phyloP scores from a whole-genome alignment of 1,284 basidiomycete genomes.

The Leccinum griseonigrum region DNA sequence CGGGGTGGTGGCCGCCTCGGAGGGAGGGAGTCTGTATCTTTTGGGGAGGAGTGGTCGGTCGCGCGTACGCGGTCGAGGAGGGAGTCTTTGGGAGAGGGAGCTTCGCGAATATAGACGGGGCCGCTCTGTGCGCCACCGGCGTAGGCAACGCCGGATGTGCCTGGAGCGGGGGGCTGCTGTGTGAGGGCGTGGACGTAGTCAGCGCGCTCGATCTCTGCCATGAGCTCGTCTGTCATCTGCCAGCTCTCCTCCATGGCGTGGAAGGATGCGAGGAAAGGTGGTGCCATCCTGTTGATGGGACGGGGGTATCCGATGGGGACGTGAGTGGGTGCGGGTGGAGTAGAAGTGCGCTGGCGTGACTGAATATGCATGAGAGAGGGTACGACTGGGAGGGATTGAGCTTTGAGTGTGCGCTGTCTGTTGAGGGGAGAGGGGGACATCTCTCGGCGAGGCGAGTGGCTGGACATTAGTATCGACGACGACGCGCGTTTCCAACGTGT shows the following conservation, averaged over 20 bases:
- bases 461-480: slow-evolving; percentile 59
- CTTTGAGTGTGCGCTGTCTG: slow-evolving; percentile 54
- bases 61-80: slow-evolving; percentile 54
- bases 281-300: slow-evolving; percentile 52
- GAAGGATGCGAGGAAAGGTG: slow-evolving; percentile 53
- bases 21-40: slow-evolving; percentile 39
- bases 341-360: slow-evolving; percentile 31
- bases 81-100: slow-evolving; percentile 47
- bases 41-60: slow-evolving; percentile 51
- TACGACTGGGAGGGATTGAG: slow-evolving; percentile 60
- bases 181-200: slow-evolving; percentile 40
- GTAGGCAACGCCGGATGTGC: slow-evolving; percentile 49
- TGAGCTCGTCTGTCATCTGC: slow-evolving; percentile 65
- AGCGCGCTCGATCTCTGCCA: slow-evolving; percentile 67
- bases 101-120: slow-evolving; percentile 33
- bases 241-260: slow-evolving; percentile 54
- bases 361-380: slow-evolving; percentile 52
- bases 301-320: slow-evolving; percentile 52
- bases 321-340: slow-evolving; percentile 30
- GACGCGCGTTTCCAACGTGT: slow-evolving; percentile 37
- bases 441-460: slow-evolving; percentile 60
- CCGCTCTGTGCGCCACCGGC: slow-evolving; percentile 46
- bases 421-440: slow-evolving; percentile 68
- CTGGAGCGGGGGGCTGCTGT: slow-evolving; percentile 37
- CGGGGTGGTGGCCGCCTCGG: not conserved